Base-by-base conservation (phyloP, 1,284 basidiomycete species). In the Malassezia yamatoensis region DNA sequence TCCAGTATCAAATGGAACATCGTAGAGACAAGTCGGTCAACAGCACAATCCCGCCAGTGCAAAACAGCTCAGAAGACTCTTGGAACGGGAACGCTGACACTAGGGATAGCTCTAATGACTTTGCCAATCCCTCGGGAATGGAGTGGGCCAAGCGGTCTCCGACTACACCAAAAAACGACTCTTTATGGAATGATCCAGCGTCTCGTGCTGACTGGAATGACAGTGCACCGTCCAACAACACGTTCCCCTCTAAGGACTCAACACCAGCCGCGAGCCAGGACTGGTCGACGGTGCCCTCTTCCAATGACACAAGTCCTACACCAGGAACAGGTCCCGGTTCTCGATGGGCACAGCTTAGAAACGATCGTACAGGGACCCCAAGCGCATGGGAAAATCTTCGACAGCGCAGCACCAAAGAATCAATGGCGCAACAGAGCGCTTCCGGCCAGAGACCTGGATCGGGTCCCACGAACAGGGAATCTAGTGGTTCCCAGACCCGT, bases 371-470 rank as follows among this genome's bases (percentile, higher is more conserved):
- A 7, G 40, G 50, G 16, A 6, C 21, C 13, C 46, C 55, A 6
- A 58, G 55, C 36, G 37, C 34, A 2, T 58, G 55, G 55, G 55
- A 58, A 18, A 46, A 58, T 21, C 45, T 58, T 16, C 55, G 55
- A 0, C 55, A 58, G 46, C 33, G 47, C 2, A 41, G 37, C 15
- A 42, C 50, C 2, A 43, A 42, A n/a, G 47, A 29, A 18, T 39
- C 39, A 8, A 10, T 52, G 42, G 48, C 24, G 11, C 10, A 32
- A 35, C 44, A 46, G 44, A 33, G 45, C 45, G 15, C 29, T 9
- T 13, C 3, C 34, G 24, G 24, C 7, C 24, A 29, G 7, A 7
- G 24, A 29, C 24, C 24, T 29, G 29, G 13, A n/a, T 11, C 45
- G 24, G 3, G 38, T 9, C n/a, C 41, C 41, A 7, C 16, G 41